phyloP scores from a whole-genome alignment of 2,329 filamentous ascomycete species.

The Fusarium humuli region DNA sequence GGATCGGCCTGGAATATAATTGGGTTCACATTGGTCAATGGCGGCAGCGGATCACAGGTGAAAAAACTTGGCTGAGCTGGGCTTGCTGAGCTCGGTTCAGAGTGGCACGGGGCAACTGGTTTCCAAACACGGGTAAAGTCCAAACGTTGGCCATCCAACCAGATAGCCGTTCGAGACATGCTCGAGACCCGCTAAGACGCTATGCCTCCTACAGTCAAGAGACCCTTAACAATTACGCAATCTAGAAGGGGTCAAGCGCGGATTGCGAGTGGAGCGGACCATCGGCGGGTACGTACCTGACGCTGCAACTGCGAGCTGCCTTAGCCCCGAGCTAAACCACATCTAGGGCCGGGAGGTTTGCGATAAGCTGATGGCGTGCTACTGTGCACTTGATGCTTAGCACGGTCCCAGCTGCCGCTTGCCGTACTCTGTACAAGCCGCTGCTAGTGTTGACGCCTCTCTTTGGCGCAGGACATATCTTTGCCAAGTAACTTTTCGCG shows the following conservation, averaged over 20 bases:
- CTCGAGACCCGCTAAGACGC: constrained; percentile 24
- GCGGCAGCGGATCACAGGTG: constrained; percentile 17
- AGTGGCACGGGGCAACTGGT: constrained; percentile 41
- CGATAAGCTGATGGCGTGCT: constrained; percentile 49
- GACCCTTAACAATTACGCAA: constrained; percentile 43
- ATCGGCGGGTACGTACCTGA: constrained; percentile 38
- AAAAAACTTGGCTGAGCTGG: constrained; percentile 27
- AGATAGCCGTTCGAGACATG: constrained; percentile 28
- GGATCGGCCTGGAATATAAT: constrained; percentile 15
- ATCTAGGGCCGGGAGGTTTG: constrained; percentile 44
- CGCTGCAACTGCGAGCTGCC: constrained; percentile 16
- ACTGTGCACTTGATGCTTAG: constrained; percentile 31
- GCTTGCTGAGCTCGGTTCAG: constrained; percentile 23
- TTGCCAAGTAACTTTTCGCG: constrained; percentile 31
- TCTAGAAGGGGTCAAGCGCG: constrained; percentile 40
- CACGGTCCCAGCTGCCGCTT: constrained; percentile 30
- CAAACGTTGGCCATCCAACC: constrained; percentile 46
- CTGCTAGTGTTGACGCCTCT: constrained; percentile 14
- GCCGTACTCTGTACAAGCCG: neutral
- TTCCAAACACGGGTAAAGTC: constrained; percentile 16
- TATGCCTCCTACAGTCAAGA: constrained; percentile 30
- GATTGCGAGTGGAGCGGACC: constrained; percentile 9
- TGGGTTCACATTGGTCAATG: constrained; percentile 28
- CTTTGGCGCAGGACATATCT: constrained; percentile 24
- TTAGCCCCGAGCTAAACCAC: constrained; percentile 40